A percentile compares a stretch with the other conserved stretches of the same genome.
Conservation (phyloP, 129 eudicot genomes). For the Heracleum sosnowskyi region DNA sequence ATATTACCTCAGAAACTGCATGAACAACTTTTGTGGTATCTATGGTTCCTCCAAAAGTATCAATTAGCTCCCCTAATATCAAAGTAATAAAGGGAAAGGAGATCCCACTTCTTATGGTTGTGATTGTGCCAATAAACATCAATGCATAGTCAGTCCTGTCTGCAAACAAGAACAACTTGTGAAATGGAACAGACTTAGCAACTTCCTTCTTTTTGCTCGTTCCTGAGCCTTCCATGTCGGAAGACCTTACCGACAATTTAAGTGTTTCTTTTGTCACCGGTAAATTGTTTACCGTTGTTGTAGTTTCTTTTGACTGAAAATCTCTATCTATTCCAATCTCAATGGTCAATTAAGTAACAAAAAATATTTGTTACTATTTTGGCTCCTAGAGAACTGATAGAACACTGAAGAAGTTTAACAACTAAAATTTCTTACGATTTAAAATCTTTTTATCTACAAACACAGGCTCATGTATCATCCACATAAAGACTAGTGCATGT, state of each 20-base stretch:
- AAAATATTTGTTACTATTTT: not conserved
- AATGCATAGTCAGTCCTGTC: slow-evolving; percentile 16
- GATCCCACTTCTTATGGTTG: slow-evolving; percentile 26
- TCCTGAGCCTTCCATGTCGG: not conserved
- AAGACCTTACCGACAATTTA: not conserved
- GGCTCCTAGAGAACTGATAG: not conserved
- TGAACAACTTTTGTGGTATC: too few species aligned
- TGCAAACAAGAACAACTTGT: slow-evolving; percentile 25
- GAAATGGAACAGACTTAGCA: slow-evolving; percentile 11
- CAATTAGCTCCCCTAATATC: too few species aligned
- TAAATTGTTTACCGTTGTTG: not conserved
- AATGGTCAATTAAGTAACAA: not conserved
- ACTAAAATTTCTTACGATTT: too few species aligned
- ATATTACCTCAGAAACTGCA: too few species aligned
- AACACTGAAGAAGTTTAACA: not conserved
- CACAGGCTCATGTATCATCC: not conserved
- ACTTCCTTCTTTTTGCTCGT: slow-evolving; percentile 2
- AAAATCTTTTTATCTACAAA: too few species aligned
- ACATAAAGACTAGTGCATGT: not conserved
- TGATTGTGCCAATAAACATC: slow-evolving; percentile 23
- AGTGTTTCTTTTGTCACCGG: slow-evolving; percentile 6
- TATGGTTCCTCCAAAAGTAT: too few species aligned
- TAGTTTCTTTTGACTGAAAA: not conserved
- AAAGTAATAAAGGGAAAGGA: slow-evolving; percentile 24
- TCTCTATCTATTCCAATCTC: not conserved